A percentile compares a stretch with the other conserved stretches of the same genome.
Conservation (phyloP, 768 basidiomycete genomes). For the Coprinellus micaceus region DNA sequence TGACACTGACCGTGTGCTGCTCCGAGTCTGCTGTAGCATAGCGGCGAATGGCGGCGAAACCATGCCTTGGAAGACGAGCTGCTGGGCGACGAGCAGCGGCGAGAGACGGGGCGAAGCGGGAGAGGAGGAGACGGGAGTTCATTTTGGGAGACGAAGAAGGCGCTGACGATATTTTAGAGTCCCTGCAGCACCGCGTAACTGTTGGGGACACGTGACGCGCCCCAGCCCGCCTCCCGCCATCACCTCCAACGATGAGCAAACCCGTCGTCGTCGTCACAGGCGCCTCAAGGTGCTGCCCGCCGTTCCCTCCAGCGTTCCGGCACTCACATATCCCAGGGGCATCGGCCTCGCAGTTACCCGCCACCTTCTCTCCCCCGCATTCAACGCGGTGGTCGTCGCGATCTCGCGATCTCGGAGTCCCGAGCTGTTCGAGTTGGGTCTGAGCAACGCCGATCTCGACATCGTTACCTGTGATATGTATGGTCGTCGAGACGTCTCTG, state of each 20-base stretch:
- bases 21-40: slow-evolving; percentile 61
- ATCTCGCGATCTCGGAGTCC: slow-evolving; percentile 67
- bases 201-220: slow-evolving; percentile 12
- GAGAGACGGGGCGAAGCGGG: slow-evolving; percentile 60
- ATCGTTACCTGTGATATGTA: slow-evolving; percentile 73
- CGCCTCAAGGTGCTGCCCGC: slow-evolving; percentile 67
- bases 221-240: slow-evolving; percentile 9
- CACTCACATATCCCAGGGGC: slow-evolving; percentile 32
- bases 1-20: slow-evolving; percentile 35
- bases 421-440: slow-evolving; percentile 47
- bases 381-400: slow-evolving; percentile 68
- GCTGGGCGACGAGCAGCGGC: slow-evolving; percentile 45
- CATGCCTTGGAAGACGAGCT: slow-evolving; percentile 39
- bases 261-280: slow-evolving; percentile 80
- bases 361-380: slow-evolving; percentile 54
- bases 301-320: background rate
- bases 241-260: slow-evolving; percentile 23
- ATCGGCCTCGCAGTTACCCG: slow-evolving; percentile 78
- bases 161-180: slow-evolving; percentile 7
- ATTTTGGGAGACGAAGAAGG: slow-evolving; percentile 34
- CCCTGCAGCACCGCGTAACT: slow-evolving; percentile 8
- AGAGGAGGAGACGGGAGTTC: slow-evolving; percentile 60
- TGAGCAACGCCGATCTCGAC: slow-evolving; percentile 47
- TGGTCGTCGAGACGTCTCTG: slow-evolving; percentile 30
- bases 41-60: slow-evolving; percentile 43